Conservation (phyloP, 768 basidiomycete species). For the Dentipellis sp. region DNA sequence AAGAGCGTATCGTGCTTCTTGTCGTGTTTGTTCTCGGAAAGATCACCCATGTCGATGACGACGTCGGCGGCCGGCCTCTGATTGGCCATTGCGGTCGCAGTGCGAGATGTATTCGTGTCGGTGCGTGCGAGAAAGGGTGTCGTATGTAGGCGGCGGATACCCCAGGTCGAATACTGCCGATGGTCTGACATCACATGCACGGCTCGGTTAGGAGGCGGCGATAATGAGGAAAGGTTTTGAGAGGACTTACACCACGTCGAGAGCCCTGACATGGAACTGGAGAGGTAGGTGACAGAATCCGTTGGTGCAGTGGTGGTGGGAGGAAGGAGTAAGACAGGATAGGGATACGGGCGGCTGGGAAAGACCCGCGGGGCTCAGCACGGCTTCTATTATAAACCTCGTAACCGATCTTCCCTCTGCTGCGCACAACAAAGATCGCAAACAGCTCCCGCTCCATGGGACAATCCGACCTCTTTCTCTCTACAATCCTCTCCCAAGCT, state of each 20-base stretch:
- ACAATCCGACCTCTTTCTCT: not conserved
- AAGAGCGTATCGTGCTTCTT: constrained; percentile 78
- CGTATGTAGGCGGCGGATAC: constrained; percentile 41
- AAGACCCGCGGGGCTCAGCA: constrained; percentile 1
- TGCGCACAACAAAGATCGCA: too few species aligned
- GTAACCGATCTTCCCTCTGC: too few species aligned
- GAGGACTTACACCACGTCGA: constrained; percentile 29
- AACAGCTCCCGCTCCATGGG: not conserved
- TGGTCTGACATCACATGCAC: constrained; percentile 27
- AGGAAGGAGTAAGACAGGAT: constrained; percentile 1
- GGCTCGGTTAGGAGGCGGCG: not conserved
- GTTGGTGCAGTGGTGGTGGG: not conserved
- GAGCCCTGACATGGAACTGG: constrained; percentile 18
- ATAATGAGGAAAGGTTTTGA: constrained; percentile 3
- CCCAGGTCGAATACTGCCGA: constrained; percentile 47
- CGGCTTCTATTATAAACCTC: not conserved
- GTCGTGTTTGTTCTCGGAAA: constrained; percentile 35
- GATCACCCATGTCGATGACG: constrained; percentile 25
- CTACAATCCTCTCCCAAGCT: not conserved
- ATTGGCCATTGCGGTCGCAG: constrained; percentile 42
- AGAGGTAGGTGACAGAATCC: not conserved
- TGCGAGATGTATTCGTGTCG: constrained; percentile 37
- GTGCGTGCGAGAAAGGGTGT: constrained; percentile 44
- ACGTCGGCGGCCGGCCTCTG: constrained; percentile 10
- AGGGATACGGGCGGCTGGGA: constrained; percentile 5